A percentile compares a stretch with the other conserved stretches of the same genome.
Conservation (phyloP, 1,284 basidiomycete species). For the Cryptococcus deneoformans region DNA sequence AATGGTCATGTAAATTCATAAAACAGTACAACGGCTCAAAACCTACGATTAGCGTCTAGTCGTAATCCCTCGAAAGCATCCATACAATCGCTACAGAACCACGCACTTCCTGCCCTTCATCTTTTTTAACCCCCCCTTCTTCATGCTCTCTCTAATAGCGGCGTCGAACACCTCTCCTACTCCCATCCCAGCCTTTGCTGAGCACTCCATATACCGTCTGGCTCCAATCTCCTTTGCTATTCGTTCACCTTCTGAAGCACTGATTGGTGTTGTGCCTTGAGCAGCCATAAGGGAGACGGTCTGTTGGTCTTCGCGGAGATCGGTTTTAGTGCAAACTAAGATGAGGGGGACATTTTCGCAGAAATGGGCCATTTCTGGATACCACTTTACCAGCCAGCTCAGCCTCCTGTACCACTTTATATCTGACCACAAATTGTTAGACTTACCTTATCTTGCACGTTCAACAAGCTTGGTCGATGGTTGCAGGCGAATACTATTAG, state of each 20-base stretch:
- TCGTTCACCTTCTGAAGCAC: slow-evolving; percentile 69
- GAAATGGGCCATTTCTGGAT: slow-evolving; percentile 95
- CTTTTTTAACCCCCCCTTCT: slow-evolving; percentile 62
- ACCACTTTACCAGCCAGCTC: slow-evolving; percentile 64
- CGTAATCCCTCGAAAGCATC: neutral
- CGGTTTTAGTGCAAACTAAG: slow-evolving; percentile 68
- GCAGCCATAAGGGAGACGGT: slow-evolving; percentile 89
- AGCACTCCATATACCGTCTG: slow-evolving; percentile 87
- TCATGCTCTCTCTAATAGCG: slow-evolving; percentile 84
- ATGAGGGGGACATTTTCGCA: slow-evolving; percentile 80
- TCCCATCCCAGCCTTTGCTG: slow-evolving; percentile 82
- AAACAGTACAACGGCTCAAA: neutral
- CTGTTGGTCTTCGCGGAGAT: slow-evolving; percentile 81
- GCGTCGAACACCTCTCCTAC: slow-evolving; percentile 92
- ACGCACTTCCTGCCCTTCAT: slow-evolving; percentile 76
- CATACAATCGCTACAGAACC: slow-evolving; percentile 57
- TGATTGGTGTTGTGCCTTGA: slow-evolving; percentile 83
- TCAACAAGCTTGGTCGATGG: slow-evolving; percentile 89
- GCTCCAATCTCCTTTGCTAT: slow-evolving; percentile 92
- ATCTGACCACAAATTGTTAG: neutral
- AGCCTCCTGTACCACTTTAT: no score
- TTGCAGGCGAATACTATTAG: slow-evolving; percentile 97
- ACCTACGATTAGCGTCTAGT: neutral
- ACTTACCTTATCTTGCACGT: slow-evolving; percentile 56
- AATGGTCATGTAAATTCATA: neutral